Percentiles rank a stretch among this genome's conserved stretches.
Conservation (phyloP, 2,329 filamentous ascomycete genomes). For the Paraphaeosphaeria sporulosa region DNA sequence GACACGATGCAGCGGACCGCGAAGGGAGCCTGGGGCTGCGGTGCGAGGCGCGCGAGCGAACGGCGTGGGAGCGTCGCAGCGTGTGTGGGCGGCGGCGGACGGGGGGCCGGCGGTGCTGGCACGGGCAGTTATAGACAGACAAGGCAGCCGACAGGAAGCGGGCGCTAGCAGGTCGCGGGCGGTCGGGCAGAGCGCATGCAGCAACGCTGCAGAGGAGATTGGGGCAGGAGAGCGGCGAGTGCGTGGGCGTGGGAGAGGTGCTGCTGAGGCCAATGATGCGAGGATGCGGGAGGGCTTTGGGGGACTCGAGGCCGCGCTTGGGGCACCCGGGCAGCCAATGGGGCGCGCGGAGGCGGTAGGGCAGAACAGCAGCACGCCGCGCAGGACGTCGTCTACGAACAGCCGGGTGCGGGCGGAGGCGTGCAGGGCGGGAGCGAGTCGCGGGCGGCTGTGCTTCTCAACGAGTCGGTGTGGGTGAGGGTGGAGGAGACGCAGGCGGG, state of each 20-base stretch:
- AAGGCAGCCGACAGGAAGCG: slow-evolving; percentile 18
- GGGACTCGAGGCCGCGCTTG: slow-evolving; percentile 26
- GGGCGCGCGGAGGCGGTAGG: slow-evolving; percentile 7
- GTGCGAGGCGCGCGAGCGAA: not conserved
- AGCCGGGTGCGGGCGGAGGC: slow-evolving; percentile 3
- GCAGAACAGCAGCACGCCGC: slow-evolving; percentile 25
- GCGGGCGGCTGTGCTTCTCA: slow-evolving; percentile 16
- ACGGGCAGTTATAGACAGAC: slow-evolving; percentile 12
- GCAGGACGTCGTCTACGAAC: not conserved
- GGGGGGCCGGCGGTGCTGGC: slow-evolving; percentile 14
- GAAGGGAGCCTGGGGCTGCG: not conserved
- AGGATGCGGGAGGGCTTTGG: slow-evolving; percentile 32
- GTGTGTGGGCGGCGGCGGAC: slow-evolving; percentile 20
- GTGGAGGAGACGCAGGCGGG: not conserved
- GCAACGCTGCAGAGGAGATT: slow-evolving; percentile 27
- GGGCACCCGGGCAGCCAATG: slow-evolving; percentile 4
- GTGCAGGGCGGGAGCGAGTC: slow-evolving; percentile 3
- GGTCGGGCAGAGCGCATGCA: slow-evolving; percentile 37
- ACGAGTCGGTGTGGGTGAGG: not conserved
- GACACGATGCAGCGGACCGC: slow-evolving; percentile 23
- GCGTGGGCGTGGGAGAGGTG: slow-evolving; percentile 24
- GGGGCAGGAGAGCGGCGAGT: slow-evolving; percentile 19
- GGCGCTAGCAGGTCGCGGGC: slow-evolving; percentile 34
- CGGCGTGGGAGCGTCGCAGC: slow-evolving; percentile 8
- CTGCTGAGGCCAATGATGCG: slow-evolving; percentile 37